These are phyloP conservation scores for Cyclanthera cordifolia DNA, from an alignment of 306 rosid species.

Conservation along the genomic window DNA sequence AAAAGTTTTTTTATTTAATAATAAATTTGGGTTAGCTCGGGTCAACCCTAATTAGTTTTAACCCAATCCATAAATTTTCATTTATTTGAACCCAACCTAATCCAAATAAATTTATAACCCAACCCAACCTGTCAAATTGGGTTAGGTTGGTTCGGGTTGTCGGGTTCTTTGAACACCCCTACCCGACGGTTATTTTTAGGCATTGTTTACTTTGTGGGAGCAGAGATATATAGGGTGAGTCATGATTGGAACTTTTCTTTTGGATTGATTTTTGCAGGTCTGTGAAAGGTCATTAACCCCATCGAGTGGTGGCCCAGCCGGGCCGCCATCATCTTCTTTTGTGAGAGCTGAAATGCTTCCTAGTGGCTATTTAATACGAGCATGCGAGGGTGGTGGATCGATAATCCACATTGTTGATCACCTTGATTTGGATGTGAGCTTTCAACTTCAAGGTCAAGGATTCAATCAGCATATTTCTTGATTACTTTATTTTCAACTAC, in stretches of 20 bases:
- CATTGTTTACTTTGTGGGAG: neutral
- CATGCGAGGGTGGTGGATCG: constrained; percentile 95
- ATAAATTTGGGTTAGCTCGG: too few species aligned
- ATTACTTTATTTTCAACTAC: neutral
- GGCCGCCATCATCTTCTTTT: constrained; percentile 65
- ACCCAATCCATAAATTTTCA: too few species aligned
- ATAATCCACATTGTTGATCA: constrained; percentile 94
- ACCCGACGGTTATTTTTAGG: neutral
- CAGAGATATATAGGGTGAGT: neutral
- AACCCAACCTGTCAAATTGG: too few species aligned
- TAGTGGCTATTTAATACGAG: constrained; percentile 82
- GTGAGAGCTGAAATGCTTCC: constrained; percentile 91
- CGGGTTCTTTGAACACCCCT: too few species aligned
- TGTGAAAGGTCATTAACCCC: constrained; percentile 84
- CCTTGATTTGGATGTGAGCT: constrained; percentile 70
- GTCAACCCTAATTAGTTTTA: too few species aligned
- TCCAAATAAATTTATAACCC: too few species aligned
- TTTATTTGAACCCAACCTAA: too few species aligned
- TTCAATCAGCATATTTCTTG: neutral
- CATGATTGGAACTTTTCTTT: neutral
- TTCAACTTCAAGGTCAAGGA: neutral
- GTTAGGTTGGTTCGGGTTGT: too few species aligned
- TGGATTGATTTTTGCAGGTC: constrained; percentile 34
- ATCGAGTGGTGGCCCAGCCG: constrained; percentile 76
- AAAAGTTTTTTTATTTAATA: too few species aligned